Evolutionary conservation across 805 yeast species (phyloP), one percentile per base, ranked within the genome.

Genomic region (Sugiyamaella marilandica): DNA sequence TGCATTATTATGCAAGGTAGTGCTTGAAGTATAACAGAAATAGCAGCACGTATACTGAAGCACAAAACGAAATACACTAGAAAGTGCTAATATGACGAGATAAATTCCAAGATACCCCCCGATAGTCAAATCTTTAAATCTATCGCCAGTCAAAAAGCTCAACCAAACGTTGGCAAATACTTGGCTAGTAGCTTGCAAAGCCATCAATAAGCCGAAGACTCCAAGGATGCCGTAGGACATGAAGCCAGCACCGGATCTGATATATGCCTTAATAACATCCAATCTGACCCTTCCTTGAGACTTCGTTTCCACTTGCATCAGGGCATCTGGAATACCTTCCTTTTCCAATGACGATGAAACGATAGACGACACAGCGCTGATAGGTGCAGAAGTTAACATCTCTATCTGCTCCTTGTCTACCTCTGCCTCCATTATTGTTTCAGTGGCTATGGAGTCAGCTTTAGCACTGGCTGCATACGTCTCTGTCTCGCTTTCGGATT

Each of bases 91-190:
- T 19, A 49, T 34, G 18, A 47, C 54, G 14, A 55, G 39, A 59
- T 83, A 84, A 45, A 84, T 56, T 1, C 88, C 89, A 65, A 82
- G 81, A 68, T 84, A 83, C 58, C 80, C 80, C 0, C 78, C 74
- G 49, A 73, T 69, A 2, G 75, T 53, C 52, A 62, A 65, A 1
- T 65, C 24, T 19, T 39, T 50, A 59, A 83, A 85, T 62, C 77
- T 80, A 29, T 66, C 49, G 29, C 71, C 76, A 13, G 80, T 71
- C 91, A 91, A 85, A 65, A 82, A 85, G 0, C 89, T 80, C 50
- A 85, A 73, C 91, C 91, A 85, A 14, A 83, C 81, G 64, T 81
- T 84, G 44, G 85, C 76, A 64, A 85, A 84, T 45, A 83, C 66
- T 52, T 72, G 73, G 52, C 77, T 70, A 62, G 82, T 84, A 0